Conservation (phyloP, 179 eudicot species). For the Spergularia azorica region DNA sequence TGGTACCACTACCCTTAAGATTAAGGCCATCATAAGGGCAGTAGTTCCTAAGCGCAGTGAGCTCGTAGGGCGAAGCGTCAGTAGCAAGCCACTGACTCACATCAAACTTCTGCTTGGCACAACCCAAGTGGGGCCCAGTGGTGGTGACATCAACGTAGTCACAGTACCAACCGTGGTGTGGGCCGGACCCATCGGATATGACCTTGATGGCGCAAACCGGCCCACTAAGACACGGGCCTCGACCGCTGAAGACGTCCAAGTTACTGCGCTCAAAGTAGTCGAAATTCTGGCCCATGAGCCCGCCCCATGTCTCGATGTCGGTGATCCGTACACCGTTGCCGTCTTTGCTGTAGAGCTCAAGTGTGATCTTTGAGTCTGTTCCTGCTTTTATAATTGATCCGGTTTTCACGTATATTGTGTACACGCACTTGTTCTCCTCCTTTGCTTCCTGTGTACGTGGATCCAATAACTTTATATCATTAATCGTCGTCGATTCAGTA, state of each 20-base stretch:
- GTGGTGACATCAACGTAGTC: slow-evolving; percentile 80
- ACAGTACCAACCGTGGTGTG: slow-evolving; percentile 78
- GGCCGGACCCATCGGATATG: slow-evolving; percentile 71
- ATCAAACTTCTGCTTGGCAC: slow-evolving; percentile 51
- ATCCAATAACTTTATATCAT: neutral
- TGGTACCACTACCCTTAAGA: neutral
- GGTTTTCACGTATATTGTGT: slow-evolving; percentile 64
- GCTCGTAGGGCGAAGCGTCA: slow-evolving; percentile 63
- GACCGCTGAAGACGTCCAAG: slow-evolving; percentile 74
- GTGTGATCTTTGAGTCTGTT: slow-evolving; percentile 63
- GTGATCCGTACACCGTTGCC: slow-evolving; percentile 49
- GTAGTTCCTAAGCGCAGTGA: slow-evolving; percentile 46
- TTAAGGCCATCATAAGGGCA: slow-evolving; percentile 28
- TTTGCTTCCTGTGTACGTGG: slow-evolving; percentile 8
- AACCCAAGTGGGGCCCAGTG: slow-evolving; percentile 60
- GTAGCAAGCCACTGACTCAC: slow-evolving; percentile 88
- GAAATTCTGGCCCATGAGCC: slow-evolving; percentile 63
- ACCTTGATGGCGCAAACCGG: slow-evolving; percentile 51
- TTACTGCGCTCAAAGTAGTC: slow-evolving; percentile 77
- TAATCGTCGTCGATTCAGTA: neutral
- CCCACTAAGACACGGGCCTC: slow-evolving; percentile 65
- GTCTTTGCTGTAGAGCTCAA: slow-evolving; percentile 43
- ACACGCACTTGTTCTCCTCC: slow-evolving; percentile 52
- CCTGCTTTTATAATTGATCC: slow-evolving; percentile 71
- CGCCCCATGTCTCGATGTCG: slow-evolving; percentile 70